Base-by-base conservation (phyloP, 805 yeast genomes). In the Cyberlindnera sargentensis region DNA sequence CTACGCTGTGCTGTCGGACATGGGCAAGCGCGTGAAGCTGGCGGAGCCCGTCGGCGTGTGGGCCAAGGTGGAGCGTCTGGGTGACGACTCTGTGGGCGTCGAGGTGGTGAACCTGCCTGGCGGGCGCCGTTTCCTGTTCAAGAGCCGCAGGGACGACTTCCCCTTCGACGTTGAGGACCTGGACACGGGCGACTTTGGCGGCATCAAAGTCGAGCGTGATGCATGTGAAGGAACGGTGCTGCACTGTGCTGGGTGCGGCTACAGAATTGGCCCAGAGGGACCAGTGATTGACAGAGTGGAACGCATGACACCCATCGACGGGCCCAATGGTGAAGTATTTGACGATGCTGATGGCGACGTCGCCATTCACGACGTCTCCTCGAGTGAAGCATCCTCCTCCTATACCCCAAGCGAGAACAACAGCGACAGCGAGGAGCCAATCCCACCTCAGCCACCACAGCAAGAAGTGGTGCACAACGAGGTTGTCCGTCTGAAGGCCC, bases 11-110 rank as follows among this genome's bases (percentile, higher is more conserved):
- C 36, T 47, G 25, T 37, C 44, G 9, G 43, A 47, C n/a, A 27
- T 8, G 27, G 41, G 46, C 32, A 24, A 42, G 40, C 24, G 27
- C 6, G 25, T 34, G 36, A 30, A 35, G 33, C 30, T 8, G 3
- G n/a, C 28, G 5, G 41, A 42, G 6, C 46, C 46, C 8, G 34
- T 45, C 10, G 5, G 9, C 2, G 23, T 41, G 5, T 47, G 44
- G 44, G 47, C 44, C 5, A 44, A 44, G 15, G 41, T 47, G n/a
- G 37, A 34, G 23, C 36, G 26, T 26, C 15, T 46, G 8, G n/a
- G 27, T 6, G 36, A 33, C 7, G 28, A 41, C 34, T 11, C n/a
- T 10, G 37, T 44, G 5, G 43, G 44, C 23, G 30, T 47, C n/a
- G 50, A 44, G 39, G 25, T 42, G 10, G 42, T 47, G 5, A 34